Conservation (phyloP, 2,329 filamentous ascomycete species). For the Cadophora gregata region DNA sequence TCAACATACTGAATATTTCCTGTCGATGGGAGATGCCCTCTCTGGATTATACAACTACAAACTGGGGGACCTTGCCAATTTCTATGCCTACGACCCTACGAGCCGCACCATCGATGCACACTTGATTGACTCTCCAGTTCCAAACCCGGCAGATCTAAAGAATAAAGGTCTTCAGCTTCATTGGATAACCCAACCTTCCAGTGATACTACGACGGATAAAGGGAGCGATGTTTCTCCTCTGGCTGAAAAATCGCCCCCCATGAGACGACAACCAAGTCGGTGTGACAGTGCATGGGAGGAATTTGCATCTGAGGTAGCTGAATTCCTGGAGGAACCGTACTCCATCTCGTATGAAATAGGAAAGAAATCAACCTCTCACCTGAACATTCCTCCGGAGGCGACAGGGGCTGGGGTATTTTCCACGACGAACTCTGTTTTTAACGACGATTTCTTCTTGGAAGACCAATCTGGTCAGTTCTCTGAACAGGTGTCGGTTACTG, state of each 20-base stretch:
- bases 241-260: neutral
- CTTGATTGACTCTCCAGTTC: conserved; percentile 22
- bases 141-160: conserved; percentile 25
- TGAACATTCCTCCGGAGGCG: neutral
- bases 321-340: neutral
- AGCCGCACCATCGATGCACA: conserved; percentile 22
- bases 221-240: neutral
- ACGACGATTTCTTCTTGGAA: conserved; percentile 14
- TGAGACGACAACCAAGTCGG: neutral
- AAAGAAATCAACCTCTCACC: neutral
- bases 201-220: neutral
- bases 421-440: neutral
- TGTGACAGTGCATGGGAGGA: neutral
- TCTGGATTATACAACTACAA: conserved; percentile 29
- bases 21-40: conserved; percentile 30
- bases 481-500: neutral
- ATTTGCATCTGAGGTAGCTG: neutral
- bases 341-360: too few relatives aligned
- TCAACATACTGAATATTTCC: conserved; percentile 24
- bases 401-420: neutral
- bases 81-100: conserved; percentile 29
- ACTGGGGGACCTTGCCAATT: conserved; percentile 32
- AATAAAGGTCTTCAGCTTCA: conserved; percentile 23
- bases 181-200: conserved; percentile 23
- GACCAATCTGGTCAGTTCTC: conserved; percentile 15